These are phyloP conservation scores for Penicillium janthinellum DNA, from an alignment of 2,329 filamentous ascomycete species.

Conservation along the genomic window DNA sequence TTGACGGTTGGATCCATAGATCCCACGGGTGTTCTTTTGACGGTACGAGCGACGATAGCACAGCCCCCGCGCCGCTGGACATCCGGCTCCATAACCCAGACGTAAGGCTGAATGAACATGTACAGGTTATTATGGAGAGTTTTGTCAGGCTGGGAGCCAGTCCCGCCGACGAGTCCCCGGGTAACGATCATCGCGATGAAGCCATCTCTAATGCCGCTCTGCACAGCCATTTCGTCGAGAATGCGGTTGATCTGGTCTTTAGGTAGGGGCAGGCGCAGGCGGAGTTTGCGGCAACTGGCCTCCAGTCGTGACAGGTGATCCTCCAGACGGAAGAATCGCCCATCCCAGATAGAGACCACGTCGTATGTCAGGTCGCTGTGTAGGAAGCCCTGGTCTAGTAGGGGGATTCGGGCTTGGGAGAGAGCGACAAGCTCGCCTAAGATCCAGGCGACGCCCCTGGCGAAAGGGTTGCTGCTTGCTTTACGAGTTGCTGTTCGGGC, in stretches of 20 bases:
- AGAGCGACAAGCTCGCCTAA: constrained; percentile 48
- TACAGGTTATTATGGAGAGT: constrained; percentile 47
- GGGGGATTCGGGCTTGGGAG: constrained; percentile 52
- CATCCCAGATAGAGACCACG: constrained; percentile 56
- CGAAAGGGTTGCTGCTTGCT: constrained; percentile 42
- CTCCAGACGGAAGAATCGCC: constrained; percentile 55
- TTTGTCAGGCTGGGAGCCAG: constrained; percentile 39
- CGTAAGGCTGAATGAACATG: constrained; percentile 52
- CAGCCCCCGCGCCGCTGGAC: constrained; percentile 45
- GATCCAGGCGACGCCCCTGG: constrained; percentile 53
- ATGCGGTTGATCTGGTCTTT: constrained; percentile 43
- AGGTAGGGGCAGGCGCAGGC: constrained; percentile 47
- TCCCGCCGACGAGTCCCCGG: constrained; percentile 48
- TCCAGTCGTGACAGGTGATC: constrained; percentile 52
- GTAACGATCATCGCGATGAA: constrained; percentile 57
- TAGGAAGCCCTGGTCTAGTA: constrained; percentile 56
- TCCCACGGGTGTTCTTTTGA: constrained; percentile 49
- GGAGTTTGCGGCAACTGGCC: constrained; percentile 50
- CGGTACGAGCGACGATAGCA: constrained; percentile 51
- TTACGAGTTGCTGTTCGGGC: not conserved
- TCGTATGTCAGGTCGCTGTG: constrained; percentile 58
- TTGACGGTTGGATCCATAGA: constrained; percentile 56
- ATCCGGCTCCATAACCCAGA: constrained; percentile 55
- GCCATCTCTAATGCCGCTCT: constrained; percentile 52
- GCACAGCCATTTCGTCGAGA: constrained; percentile 49